Percentiles rank a stretch among this genome's conserved stretches.
Evolutionary conservation across 129 eudicot genomes (phyloP).

Genomic region (Deinandra increscens): DNA sequence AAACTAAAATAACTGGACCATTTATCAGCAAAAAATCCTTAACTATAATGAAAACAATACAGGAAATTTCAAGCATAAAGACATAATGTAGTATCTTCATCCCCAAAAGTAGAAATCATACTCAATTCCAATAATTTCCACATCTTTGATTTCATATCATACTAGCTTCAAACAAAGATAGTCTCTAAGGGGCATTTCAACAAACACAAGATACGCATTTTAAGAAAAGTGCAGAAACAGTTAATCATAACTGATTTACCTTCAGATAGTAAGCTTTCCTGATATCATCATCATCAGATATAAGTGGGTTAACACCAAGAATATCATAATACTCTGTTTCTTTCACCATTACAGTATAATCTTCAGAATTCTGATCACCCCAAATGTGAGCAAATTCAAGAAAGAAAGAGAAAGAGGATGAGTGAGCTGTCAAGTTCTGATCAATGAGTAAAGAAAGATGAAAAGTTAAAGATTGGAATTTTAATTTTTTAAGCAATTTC

Average conservation of each 20-base stretch:
- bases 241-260: constrained; percentile 28
- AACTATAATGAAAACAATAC: not conserved
- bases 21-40: not conserved
- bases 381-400: constrained; percentile 22
- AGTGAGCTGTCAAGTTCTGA: constrained; percentile 55
- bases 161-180: not conserved
- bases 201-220: constrained; percentile 8
- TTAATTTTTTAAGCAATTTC: constrained; percentile 17
- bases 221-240: not conserved
- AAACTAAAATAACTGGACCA: not conserved
- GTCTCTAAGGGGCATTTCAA: not conserved
- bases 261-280: constrained; percentile 93
- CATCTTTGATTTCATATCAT: not conserved
- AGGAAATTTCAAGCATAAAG: not conserved
- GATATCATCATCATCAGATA: constrained; percentile 68
- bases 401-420: constrained; percentile 3
- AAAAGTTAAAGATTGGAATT: constrained; percentile 19
- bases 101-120: not conserved
- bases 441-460: constrained; percentile 30
- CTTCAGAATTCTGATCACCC: not conserved
- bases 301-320: constrained; percentile 70
- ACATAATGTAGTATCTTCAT: not conserved
- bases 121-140: not conserved
- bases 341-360: constrained; percentile 55
- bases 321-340: constrained; percentile 90